Percentiles rank a stretch among this genome's conserved stretches.
Evolutionary conservation across 1,284 basidiomycete genomes (phyloP).

Genomic region (Ceraceosorus guamensis): DNA sequence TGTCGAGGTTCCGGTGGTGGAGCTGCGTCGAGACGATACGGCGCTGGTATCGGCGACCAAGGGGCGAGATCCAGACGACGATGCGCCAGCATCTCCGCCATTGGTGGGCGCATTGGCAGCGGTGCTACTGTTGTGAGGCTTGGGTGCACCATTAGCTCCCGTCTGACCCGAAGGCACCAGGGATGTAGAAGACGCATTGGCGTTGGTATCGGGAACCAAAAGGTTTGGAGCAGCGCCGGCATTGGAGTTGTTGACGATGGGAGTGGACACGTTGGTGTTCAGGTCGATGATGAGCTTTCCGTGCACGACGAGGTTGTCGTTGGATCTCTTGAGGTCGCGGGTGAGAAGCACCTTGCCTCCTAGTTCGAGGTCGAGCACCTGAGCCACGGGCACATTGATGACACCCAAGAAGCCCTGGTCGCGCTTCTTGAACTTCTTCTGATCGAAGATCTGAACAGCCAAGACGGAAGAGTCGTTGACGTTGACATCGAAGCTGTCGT

Average conservation of each 20-base stretch:
- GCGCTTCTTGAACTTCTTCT: slow-evolving; percentile 89
- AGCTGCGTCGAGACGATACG: slow-evolving; percentile 5
- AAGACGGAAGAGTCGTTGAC: slow-evolving; percentile 85
- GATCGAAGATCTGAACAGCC: slow-evolving; percentile 91
- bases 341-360: slow-evolving; percentile 63
- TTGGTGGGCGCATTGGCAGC: slow-evolving; percentile 1
- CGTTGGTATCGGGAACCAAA: slow-evolving; percentile 17
- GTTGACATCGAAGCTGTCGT: slow-evolving; percentile 51
- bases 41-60: slow-evolving; percentile 2
- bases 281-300: slow-evolving; percentile 48
- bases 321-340: slow-evolving; percentile 47
- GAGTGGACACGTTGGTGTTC: slow-evolving; percentile 46
- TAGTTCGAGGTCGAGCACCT: slow-evolving; percentile 79
- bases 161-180: slow-evolving; percentile 13
- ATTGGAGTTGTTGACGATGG: slow-evolving; percentile 35
- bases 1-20: slow-evolving; percentile 11
- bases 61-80: neutral
- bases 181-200: slow-evolving; percentile 34
- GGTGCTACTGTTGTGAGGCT: too few relatives aligned
- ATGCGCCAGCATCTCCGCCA: slow-evolving; percentile 6
- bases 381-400: slow-evolving; percentile 80
- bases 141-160: neutral
- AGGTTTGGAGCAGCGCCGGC: slow-evolving; percentile 26
- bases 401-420: slow-evolving; percentile 92
- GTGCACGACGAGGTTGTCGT: slow-evolving; percentile 48